Conservation (phyloP, 2,329 filamentous ascomycete species). For the Didymella pinodella region DNA sequence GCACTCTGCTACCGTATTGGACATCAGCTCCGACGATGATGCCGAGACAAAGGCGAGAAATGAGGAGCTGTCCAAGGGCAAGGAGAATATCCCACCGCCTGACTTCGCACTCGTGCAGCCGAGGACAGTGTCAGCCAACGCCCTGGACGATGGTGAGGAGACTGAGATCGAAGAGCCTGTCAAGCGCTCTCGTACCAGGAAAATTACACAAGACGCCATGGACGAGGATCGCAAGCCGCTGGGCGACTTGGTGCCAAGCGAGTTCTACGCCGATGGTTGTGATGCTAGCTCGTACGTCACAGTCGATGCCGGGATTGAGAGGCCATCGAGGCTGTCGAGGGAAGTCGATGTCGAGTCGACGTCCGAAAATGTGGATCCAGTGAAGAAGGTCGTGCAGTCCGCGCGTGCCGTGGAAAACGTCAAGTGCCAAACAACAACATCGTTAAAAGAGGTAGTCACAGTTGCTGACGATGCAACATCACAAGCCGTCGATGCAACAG, state of each 20-base stretch:
- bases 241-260: slow-evolving; percentile 44
- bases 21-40: slow-evolving; percentile 90
- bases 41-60: slow-evolving; percentile 63
- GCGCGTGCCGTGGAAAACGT: neutral
- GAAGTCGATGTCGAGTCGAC: slow-evolving; percentile 26
- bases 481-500: neutral
- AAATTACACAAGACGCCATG: slow-evolving; percentile 49
- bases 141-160: slow-evolving; percentile 26
- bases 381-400: slow-evolving; percentile 2
- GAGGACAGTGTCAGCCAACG: slow-evolving; percentile 18
- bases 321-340: slow-evolving; percentile 46
- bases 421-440: neutral
- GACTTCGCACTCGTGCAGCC: slow-evolving; percentile 46
- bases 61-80: slow-evolving; percentile 70
- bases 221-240: slow-evolving; percentile 52
- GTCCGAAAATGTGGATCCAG: slow-evolving; percentile 9
- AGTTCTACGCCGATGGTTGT: slow-evolving; percentile 52
- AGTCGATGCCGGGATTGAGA: slow-evolving; percentile 48
- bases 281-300: slow-evolving; percentile 47
- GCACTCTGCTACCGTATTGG: slow-evolving; percentile 84
- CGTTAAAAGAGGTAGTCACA: neutral
- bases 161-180: slow-evolving; percentile 29
- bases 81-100: slow-evolving; percentile 89
- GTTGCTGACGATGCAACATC: neutral
- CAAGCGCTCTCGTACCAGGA: slow-evolving; percentile 41